These are phyloP conservation scores for Calycina marina DNA, from an alignment of 2,329 filamentous ascomycete species.

Conservation along the genomic window DNA sequence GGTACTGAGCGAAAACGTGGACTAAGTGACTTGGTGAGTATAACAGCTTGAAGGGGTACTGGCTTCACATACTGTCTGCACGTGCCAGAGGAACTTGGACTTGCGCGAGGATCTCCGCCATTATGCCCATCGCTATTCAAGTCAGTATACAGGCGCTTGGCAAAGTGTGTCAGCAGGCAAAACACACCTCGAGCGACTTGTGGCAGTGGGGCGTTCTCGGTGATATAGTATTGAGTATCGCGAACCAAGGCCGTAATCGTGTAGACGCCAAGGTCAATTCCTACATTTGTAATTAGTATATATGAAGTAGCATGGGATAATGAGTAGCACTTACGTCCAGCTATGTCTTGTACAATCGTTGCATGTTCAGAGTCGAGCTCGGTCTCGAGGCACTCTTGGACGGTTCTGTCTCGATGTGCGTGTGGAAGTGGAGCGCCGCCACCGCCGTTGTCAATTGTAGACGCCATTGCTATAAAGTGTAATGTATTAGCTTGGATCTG, in stretches of 20 bases:
- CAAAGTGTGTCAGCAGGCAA: not conserved
- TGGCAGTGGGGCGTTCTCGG: not conserved
- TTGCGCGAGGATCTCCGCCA: not conserved
- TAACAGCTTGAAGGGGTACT: not conserved
- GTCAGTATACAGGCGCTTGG: not conserved
- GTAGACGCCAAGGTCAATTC: conserved; percentile 1
- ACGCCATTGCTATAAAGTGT: no score
- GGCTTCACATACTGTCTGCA: not conserved
- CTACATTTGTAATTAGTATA: not conserved
- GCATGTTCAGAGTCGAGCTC: conserved; percentile 1
- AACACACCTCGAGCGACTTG: conserved; percentile 1
- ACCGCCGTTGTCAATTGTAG: no score
- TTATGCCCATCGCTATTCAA: not conserved
- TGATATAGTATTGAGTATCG: not conserved
- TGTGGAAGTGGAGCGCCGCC: no score
- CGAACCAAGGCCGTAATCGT: not conserved
- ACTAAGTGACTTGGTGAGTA: not conserved
- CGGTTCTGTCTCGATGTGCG: no score
- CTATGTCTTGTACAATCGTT: conserved; percentile 2
- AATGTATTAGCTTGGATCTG: no score
- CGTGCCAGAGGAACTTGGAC: not conserved
- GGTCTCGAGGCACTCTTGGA: conserved; percentile 5
- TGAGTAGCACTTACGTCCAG: conserved; percentile 3
- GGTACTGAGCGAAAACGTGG: conserved; percentile 4
- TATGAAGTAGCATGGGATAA: not conserved